These are phyloP conservation scores for Exsudoporus frostii DNA, from an alignment of 768 basidiomycete species.

Conservation along the genomic window DNA sequence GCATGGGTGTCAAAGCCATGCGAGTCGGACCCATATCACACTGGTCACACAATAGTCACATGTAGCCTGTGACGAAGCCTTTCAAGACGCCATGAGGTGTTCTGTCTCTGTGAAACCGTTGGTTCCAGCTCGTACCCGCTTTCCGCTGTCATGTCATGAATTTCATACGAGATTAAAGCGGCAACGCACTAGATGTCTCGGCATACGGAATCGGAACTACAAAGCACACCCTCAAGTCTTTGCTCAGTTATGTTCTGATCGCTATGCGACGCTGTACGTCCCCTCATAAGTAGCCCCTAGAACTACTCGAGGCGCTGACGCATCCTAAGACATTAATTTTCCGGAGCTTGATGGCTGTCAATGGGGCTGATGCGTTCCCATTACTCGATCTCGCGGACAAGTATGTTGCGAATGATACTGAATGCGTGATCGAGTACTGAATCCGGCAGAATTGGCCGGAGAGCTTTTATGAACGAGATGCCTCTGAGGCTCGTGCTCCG, in stretches of 20 bases:
- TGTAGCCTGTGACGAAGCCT: too few relatives aligned
- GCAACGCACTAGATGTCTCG: not conserved
- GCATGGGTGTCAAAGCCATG: too few relatives aligned
- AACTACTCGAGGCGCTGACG: too few relatives aligned
- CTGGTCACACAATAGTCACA: too few relatives aligned
- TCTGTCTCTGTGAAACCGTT: too few relatives aligned
- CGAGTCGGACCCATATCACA: too few relatives aligned
- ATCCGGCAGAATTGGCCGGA: not conserved
- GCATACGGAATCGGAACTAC: not conserved
- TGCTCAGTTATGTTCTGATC: not conserved
- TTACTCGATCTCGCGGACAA: constrained; percentile 1
- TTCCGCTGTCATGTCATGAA: not conserved
- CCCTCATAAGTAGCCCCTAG: not conserved
- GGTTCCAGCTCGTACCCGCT: not conserved
- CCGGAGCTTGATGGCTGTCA: not conserved
- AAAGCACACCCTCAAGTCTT: not conserved
- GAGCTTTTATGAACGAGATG: not conserved
- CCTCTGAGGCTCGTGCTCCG: not conserved
- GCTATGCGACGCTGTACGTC: not conserved
- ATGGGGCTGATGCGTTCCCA: not conserved
- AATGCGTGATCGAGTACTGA: constrained; percentile 3
- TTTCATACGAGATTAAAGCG: not conserved
- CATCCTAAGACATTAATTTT: not conserved
- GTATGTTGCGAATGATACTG: not conserved
- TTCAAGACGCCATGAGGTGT: too few relatives aligned